Evolutionary conservation across 257 asterid genomes (phyloP), one percentile per base, ranked within the genome.

Genomic region (Ilex aquifolium): DNA sequence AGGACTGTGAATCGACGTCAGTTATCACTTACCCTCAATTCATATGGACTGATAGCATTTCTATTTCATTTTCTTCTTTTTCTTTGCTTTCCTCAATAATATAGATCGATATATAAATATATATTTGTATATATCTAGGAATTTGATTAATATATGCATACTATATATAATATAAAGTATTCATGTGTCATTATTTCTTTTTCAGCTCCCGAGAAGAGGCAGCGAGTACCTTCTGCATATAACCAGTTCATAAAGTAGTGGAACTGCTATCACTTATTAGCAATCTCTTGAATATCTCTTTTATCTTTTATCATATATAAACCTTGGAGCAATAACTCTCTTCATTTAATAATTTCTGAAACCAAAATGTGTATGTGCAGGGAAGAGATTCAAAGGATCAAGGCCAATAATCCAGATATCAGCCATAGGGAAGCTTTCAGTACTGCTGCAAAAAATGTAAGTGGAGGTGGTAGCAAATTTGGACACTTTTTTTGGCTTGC

Each of bases 181-280:
- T 17, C 16, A 39, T 4, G 11, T 21, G 11, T 0, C 57, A 13
- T n/a, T 14, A 1, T 44, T 30, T 30, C 17, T 63, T 54, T 73
- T 53, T 44, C 95, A 89, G 96, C 96, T 62, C 96, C 96, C 29
- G 96, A 89, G 87, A 89, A 89, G 80, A 78, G 96, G 71, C 95
- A 86, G 72, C 81, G 96, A 46, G 91, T 89, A 39, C 96, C 96
- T 48, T 89, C 96, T 63, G 95, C 96, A 31, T 89, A 89, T 81
- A 89, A 89, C 74, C 96, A 89, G 79, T 89, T 89, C 87, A 89
- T 89, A 75, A 89, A 86, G 95, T 89, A 82, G 71, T 52, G 55
- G 56, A 57, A 54, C n/a, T 40, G 54, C 58, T 65, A 29, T 39
- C 39, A 13, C 7, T 10, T 44, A 9, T 13, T 10, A 57, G 31